Percentiles rank a stretch among this genome's conserved stretches.
phyloP scores from a whole-genome alignment of 1,284 basidiomycete species.

The Hemileia vastatrix region DNA sequence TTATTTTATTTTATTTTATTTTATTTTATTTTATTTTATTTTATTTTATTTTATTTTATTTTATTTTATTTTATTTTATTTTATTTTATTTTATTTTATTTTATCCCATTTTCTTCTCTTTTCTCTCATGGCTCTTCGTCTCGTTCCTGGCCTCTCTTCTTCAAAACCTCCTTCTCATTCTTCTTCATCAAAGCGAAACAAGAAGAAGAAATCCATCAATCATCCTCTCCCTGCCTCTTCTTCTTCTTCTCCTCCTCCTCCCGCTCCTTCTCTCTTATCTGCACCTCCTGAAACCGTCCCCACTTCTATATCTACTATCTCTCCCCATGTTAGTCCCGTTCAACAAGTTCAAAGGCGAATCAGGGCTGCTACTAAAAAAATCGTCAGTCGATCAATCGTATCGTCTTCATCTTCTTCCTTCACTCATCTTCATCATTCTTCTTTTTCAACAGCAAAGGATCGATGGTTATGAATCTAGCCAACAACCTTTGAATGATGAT shows the following conservation, averaged over 20 bases:
- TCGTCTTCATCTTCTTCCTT: neutral
- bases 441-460: constrained; percentile 35
- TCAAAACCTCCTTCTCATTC: neutral
- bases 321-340: constrained; percentile 5
- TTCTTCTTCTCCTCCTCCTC: constrained; percentile 11
- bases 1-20: too few species aligned
- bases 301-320: constrained; percentile 5
- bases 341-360: constrained; percentile 32
- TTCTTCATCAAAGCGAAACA: constrained; percentile 6
- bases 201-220: constrained; percentile 16
- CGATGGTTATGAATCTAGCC: constrained; percentile 31
- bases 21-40: too few species aligned
- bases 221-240: constrained; percentile 19
- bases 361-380: constrained; percentile 36
- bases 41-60: neutral
- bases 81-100: neutral
- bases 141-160: constrained; percentile 20
- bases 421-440: neutral
- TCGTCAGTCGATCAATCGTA: constrained; percentile 26
- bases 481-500: constrained; percentile 36
- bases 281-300: constrained; percentile 11
- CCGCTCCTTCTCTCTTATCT: constrained; percentile 8
- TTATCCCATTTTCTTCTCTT: neutral
- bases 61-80: neutral
- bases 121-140: neutral